Evolutionary conservation across 2,329 filamentous ascomycete species (phyloP).

Genomic region (Ceratocystis harringtonii): DNA sequence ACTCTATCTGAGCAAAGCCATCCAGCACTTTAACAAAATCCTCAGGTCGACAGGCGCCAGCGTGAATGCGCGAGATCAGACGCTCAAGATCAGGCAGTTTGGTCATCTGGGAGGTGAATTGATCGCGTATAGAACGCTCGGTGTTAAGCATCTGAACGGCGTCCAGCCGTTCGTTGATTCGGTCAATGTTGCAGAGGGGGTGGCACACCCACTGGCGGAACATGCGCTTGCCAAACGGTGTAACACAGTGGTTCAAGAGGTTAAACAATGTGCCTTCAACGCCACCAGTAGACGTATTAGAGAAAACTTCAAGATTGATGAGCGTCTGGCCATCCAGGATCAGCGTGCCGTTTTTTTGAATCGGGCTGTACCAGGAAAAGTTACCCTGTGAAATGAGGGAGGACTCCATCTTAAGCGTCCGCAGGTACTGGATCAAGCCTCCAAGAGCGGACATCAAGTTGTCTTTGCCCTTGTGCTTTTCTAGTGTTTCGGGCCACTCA

Average conservation of each 20-base stretch:
- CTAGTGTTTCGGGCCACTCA: slow-evolving; percentile 60
- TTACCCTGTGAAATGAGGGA: slow-evolving; percentile 79
- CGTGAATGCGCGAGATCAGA: slow-evolving; percentile 86
- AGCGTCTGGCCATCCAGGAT: slow-evolving; percentile 91
- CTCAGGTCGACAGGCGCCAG: slow-evolving; percentile 72
- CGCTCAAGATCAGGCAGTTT: slow-evolving; percentile 91
- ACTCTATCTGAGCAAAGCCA: slow-evolving; percentile 95
- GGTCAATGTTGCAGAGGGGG: slow-evolving; percentile 68
- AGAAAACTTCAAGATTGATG: slow-evolving; percentile 94
- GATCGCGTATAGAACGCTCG: slow-evolving; percentile 64
- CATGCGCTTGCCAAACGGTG: slow-evolving; percentile 89
- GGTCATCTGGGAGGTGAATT: slow-evolving; percentile 73
- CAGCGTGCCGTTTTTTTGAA: slow-evolving; percentile 75
- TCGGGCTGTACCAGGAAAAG: slow-evolving; percentile 83
- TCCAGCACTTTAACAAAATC: slow-evolving; percentile 91
- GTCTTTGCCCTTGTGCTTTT: slow-evolving; percentile 61
- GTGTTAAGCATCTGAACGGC: slow-evolving; percentile 87
- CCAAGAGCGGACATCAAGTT: slow-evolving; percentile 82
- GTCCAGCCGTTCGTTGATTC: slow-evolving; percentile 87
- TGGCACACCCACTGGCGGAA: slow-evolving; percentile 97
- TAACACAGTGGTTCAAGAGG: slow-evolving; percentile 85
- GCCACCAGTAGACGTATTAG: slow-evolving; percentile 80
- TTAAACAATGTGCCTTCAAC: slow-evolving; percentile 75
- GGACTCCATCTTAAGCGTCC: slow-evolving; percentile 73
- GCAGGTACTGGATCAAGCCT: slow-evolving; percentile 74